Conservation (phyloP, 208 protist species). For the Trypanosoma lewisi region DNA sequence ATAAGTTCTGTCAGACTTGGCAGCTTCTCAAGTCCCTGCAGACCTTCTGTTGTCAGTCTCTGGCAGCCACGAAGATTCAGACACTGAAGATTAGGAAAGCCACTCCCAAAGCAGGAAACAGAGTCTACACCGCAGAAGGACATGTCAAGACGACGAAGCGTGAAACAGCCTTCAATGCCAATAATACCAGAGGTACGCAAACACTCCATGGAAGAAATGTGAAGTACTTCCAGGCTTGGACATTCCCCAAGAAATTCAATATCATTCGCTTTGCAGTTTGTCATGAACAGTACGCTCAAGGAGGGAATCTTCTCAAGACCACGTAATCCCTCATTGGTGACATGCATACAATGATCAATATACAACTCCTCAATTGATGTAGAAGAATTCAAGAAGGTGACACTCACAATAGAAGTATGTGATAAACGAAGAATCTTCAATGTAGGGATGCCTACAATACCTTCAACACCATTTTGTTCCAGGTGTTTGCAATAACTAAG, state of each 20-base stretch:
- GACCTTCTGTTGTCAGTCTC: slow-evolving; percentile 21
- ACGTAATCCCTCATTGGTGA: slow-evolving; percentile 30
- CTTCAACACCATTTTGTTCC: slow-evolving; percentile 53
- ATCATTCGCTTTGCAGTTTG: slow-evolving; percentile 25
- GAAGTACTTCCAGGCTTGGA: slow-evolving; percentile 32
- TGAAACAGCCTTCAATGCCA: slow-evolving; percentile 33
- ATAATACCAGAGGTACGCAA: slow-evolving; percentile 32
- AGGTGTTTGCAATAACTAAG: slow-evolving; percentile 57
- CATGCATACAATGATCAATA: slow-evolving; percentile 43
- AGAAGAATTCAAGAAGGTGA: slow-evolving; percentile 44
- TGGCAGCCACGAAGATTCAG: slow-evolving; percentile 35
- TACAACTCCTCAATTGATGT: slow-evolving; percentile 35
- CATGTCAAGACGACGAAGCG: slow-evolving; percentile 45
- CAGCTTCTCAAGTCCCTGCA: slow-evolving; percentile 39
- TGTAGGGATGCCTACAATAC: slow-evolving; percentile 41
- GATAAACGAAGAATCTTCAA: slow-evolving; percentile 53
- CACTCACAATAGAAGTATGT: slow-evolving; percentile 40
- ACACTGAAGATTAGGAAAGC: slow-evolving; percentile 31
- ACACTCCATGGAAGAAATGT: slow-evolving; percentile 27
- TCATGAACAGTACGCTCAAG: slow-evolving; percentile 37
- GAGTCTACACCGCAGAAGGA: slow-evolving; percentile 34
- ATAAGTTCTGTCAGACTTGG: slow-evolving; percentile 35
- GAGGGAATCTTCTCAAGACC: slow-evolving; percentile 34
- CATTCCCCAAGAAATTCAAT: slow-evolving; percentile 38
- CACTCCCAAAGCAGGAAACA: slow-evolving; percentile 29